A percentile compares a stretch with the other conserved stretches of the same genome.
Conservation (phyloP, 257 asterid species). For the Scutellaria galericulata region DNA sequence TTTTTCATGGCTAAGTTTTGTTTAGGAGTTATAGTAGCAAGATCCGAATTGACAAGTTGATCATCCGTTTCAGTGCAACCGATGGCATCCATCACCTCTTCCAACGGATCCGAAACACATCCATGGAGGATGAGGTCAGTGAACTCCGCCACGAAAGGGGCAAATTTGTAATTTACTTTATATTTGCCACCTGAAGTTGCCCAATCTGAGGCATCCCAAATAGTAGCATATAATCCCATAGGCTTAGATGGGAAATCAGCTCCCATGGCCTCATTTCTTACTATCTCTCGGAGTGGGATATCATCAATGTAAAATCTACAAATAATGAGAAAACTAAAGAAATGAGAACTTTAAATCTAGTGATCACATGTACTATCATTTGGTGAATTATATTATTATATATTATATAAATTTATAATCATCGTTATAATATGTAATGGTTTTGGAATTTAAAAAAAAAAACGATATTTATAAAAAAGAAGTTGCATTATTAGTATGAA, state of each 20-base stretch:
- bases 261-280: constrained; percentile 69
- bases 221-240: constrained; percentile 87
- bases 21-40: constrained; percentile 46
- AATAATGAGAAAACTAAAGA: background rate
- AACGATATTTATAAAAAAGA: too few species aligned
- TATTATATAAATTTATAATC: too few species aligned
- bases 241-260: constrained; percentile 92
- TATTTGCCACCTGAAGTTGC: constrained; percentile 95
- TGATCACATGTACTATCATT: too few species aligned
- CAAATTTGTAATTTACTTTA: constrained; percentile 75
- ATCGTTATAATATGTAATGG: too few species aligned
- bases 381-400: too few species aligned
- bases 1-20: constrained; percentile 68
- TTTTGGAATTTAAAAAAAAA: too few species aligned
- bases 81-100: constrained; percentile 51
- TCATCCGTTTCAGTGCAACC: constrained; percentile 39
- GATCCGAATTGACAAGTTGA: constrained; percentile 46
- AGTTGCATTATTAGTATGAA: too few species aligned
- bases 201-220: constrained; percentile 98
- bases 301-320: constrained; percentile 85
- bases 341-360: too few species aligned
- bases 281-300: constrained; percentile 77
- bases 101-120: constrained; percentile 66
- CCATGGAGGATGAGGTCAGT: constrained; percentile 81
- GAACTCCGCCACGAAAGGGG: constrained; percentile 86